A percentile compares a stretch with the other conserved stretches of the same genome.
phyloP scores from a whole-genome alignment of 768 basidiomycete species.

The Lentinus tigrinus region DNA sequence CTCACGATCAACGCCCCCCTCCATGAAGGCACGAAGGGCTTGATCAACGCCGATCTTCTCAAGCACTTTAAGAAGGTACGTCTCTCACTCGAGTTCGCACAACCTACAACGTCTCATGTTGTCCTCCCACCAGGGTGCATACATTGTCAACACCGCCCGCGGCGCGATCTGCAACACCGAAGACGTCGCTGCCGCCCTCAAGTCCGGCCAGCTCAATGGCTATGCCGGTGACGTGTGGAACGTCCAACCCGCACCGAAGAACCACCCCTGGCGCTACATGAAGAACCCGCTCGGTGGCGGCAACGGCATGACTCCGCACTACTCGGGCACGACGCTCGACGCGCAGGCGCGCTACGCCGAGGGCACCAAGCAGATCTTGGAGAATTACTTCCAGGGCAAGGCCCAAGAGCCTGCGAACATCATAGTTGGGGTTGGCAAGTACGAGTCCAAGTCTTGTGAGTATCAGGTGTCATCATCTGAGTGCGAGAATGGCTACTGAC shows the following conservation, averaged over 20 bases:
- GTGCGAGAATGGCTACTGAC: neutral
- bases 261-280: conserved; percentile 84
- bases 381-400: conserved; percentile 63
- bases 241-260: conserved; percentile 81
- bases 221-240: conserved; percentile 74
- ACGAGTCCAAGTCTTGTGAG: conserved; percentile 41
- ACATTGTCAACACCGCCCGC: conserved; percentile 91
- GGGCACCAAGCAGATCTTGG: conserved; percentile 67
- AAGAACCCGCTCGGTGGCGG: conserved; percentile 81
- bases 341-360: conserved; percentile 84
- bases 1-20: conserved; percentile 85
- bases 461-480: neutral
- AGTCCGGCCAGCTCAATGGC: conserved; percentile 69
- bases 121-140: conserved; percentile 54
- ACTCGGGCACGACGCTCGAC: conserved; percentile 87
- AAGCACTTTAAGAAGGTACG: conserved; percentile 76
- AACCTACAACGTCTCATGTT: no score
- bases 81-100: no score
- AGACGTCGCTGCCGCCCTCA: conserved; percentile 72
- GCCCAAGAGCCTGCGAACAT: conserved; percentile 77
- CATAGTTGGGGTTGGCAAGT: conserved; percentile 59
- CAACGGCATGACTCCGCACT: conserved; percentile 88
- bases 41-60: conserved; percentile 79
- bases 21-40: conserved; percentile 80
- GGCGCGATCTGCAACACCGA: conserved; percentile 88